phyloP scores from a whole-genome alignment of 23 red algal species.

The Pyropia haitanensis region DNA sequence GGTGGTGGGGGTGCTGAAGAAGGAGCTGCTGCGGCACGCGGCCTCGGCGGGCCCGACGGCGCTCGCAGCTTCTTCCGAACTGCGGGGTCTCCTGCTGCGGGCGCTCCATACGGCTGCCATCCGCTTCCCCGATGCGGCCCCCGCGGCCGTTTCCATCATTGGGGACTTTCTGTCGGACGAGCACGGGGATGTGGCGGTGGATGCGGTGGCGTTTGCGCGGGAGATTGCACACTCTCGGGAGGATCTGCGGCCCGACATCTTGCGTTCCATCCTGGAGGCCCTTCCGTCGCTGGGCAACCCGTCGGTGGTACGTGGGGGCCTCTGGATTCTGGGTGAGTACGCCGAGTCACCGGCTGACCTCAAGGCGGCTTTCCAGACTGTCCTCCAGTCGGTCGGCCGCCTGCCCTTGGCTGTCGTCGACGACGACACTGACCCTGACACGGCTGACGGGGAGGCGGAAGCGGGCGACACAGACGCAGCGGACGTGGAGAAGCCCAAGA shows the following conservation, averaged over 20 bases:
- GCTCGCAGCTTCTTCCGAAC: conserved; percentile 15
- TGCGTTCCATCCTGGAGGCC: conserved; percentile 43
- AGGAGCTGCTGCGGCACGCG: conserved; percentile 58
- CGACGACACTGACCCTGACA: conserved; percentile 6
- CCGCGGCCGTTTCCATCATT: conserved; percentile 44
- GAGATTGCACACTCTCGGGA: conserved; percentile 71
- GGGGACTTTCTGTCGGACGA: conserved; percentile 71
- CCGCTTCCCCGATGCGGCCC: conserved; percentile 70
- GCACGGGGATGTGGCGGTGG: conserved; percentile 51
- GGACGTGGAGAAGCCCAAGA: background rate
- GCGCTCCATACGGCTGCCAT: conserved; percentile 67
- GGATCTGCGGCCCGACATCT: conserved; percentile 42
- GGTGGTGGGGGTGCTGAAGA: conserved; percentile 69
- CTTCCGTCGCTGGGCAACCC: conserved; percentile 36
- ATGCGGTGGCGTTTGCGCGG: conserved; percentile 70
- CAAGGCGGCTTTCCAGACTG: conserved; percentile 62
- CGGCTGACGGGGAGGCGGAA: conserved; percentile 26
- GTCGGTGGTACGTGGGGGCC: conserved; percentile 46
- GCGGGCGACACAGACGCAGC: background rate
- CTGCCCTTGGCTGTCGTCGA: conserved; percentile 37
- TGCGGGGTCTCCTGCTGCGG: conserved; percentile 71
- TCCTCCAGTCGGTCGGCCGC: conserved; percentile 51
- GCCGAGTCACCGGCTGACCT: conserved; percentile 55
- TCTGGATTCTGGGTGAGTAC: conserved; percentile 90
- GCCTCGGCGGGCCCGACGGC: background rate